Conservation (phyloP, 805 yeast species). For the Candida ponderosae region DNA sequence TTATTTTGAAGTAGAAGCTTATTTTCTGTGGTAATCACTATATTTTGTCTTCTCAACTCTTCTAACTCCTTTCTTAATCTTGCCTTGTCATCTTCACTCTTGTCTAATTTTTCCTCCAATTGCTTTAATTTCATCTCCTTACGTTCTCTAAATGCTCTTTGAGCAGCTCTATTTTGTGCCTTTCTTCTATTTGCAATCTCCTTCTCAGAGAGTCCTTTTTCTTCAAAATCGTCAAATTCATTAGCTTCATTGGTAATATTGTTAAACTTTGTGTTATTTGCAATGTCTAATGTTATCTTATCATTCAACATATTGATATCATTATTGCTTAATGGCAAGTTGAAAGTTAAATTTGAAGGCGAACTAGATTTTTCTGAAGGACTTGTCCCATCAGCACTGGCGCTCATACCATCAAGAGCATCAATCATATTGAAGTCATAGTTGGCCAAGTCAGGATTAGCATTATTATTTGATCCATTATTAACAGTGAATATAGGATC, state of each 20-base stretch:
- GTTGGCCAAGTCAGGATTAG: neutral
- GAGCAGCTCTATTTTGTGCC: conserved; percentile 83
- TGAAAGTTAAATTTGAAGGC: conserved; percentile 5
- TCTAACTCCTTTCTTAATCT: conserved; percentile 40
- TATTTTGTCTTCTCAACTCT: conserved; percentile 43
- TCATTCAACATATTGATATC: conserved; percentile 5
- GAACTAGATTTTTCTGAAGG: conserved; percentile 16
- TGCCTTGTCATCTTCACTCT: conserved; percentile 49
- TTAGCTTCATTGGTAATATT: neutral
- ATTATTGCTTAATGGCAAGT: conserved; percentile 5
- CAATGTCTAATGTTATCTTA: conserved; percentile 2
- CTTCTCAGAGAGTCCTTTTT: conserved; percentile 15
- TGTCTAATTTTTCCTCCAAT: conserved; percentile 48
- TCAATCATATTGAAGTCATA: neutral
- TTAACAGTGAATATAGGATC: too few relatives aligned
- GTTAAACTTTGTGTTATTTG: conserved; percentile 4
- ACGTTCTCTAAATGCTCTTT: conserved; percentile 78
- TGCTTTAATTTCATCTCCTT: conserved; percentile 68
- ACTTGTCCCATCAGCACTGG: neutral
- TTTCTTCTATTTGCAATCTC: conserved; percentile 51
- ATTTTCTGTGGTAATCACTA: conserved; percentile 55
- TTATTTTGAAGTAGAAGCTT: conserved; percentile 18
- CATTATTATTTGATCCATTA: conserved; percentile 2
- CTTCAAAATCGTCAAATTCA: neutral
- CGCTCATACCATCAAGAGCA: too few relatives aligned